Conservation (phyloP, 495 filamentous ascomycete genomes). For the Podospora comata region DNA sequence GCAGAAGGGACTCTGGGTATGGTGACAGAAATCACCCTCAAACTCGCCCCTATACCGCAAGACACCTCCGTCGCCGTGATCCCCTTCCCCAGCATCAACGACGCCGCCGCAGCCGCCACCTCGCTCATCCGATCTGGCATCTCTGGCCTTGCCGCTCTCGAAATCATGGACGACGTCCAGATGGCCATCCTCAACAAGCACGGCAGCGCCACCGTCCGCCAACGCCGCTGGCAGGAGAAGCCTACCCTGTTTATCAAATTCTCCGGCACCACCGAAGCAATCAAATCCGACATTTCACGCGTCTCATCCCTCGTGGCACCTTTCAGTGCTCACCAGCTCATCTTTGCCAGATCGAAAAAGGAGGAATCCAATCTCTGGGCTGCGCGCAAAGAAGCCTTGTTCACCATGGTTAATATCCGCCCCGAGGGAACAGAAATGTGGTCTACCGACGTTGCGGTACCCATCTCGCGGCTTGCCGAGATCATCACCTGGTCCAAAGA, state of each 20-base stretch:
- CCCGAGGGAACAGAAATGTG: constrained; percentile 57
- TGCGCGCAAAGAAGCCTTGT: constrained; percentile 65
- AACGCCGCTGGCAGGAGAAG: constrained; percentile 54
- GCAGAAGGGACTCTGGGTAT: constrained; percentile 92
- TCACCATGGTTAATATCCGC: constrained; percentile 50
- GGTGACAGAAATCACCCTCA: constrained; percentile 78
- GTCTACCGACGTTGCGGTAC: constrained; percentile 71
- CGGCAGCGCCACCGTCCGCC: constrained; percentile 52
- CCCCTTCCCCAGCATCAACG: constrained; percentile 58
- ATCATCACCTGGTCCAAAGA: constrained; percentile 66
- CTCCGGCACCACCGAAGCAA: constrained; percentile 28
- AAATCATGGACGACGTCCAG: constrained; percentile 70
- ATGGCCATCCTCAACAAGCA: constrained; percentile 68
- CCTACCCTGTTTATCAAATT: constrained; percentile 73
- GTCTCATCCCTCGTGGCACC: constrained; percentile 42
- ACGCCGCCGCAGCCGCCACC: constrained; percentile 62
- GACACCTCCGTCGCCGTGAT: constrained; percentile 63
- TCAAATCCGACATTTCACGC: constrained; percentile 42
- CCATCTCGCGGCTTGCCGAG: constrained; percentile 63
- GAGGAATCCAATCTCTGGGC: constrained; percentile 64
- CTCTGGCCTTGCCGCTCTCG: constrained; percentile 60
- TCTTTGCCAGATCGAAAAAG: constrained; percentile 56
- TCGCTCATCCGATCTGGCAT: constrained; percentile 63
- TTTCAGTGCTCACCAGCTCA: constrained; percentile 46
- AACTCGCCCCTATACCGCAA: constrained; percentile 61